Conservation (phyloP, 495 filamentous ascomycete genomes). For the Acidomyces sp. region DNA sequence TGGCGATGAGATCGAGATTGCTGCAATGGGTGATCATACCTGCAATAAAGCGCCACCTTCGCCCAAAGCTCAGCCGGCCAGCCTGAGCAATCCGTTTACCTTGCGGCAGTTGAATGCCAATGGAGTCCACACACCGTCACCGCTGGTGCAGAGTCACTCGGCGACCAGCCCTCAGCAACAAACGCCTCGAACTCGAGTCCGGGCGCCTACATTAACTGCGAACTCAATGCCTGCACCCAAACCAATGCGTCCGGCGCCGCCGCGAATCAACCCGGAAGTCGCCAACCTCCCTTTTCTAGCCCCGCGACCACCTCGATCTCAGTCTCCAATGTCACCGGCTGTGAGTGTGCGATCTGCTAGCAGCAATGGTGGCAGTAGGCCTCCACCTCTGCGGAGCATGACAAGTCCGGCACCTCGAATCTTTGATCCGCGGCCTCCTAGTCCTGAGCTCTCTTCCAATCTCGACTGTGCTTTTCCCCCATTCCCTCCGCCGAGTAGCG, state of each 20-base stretch:
- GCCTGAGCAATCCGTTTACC: conserved; percentile 10
- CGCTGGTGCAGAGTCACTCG: no score
- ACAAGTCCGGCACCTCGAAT: conserved; percentile 33
- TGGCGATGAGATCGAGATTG: conserved; percentile 71
- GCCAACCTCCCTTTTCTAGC: conserved; percentile 38
- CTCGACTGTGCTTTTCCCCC: conserved; percentile 49
- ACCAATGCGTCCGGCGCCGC: conserved; percentile 28
- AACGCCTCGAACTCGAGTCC: conserved; percentile 2
- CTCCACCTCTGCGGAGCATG: conserved; percentile 34
- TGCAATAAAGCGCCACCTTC: conserved; percentile 34
- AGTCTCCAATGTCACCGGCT: conserved; percentile 25
- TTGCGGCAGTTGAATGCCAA: conserved; percentile 16
- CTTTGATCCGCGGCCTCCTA: conserved; percentile 29
- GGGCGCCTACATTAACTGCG: conserved; percentile 10
- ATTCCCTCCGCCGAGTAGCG: conserved; percentile 39
- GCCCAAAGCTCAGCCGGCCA: conserved; percentile 2
- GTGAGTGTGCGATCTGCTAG: conserved; percentile 24
- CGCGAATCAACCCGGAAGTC: conserved; percentile 41
- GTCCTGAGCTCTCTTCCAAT: conserved; percentile 31
- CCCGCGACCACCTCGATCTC: conserved; percentile 20
- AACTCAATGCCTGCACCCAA: conserved; percentile 13
- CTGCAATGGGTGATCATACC: conserved; percentile 81
- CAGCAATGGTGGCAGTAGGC: conserved; percentile 48
- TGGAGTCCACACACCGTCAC: conserved; percentile 9
- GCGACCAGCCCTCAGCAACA: no score